Percentiles rank a stretch among this genome's conserved stretches.
Conservation (phyloP, 2,329 filamentous ascomycete species). For the Fusarium pseudograminearum region DNA sequence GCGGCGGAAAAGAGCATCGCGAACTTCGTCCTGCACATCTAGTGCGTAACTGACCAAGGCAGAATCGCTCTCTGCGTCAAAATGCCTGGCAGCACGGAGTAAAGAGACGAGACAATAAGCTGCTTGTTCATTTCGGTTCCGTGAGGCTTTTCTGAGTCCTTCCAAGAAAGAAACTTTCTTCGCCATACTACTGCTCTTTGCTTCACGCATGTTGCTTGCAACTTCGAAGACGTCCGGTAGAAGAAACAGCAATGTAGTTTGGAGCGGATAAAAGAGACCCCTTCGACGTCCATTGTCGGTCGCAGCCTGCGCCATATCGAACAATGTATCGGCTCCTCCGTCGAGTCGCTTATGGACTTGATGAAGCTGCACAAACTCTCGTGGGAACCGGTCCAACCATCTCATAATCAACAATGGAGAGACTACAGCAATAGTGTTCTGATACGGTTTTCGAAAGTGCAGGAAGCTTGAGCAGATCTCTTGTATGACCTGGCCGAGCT, state of each 20-base stretch:
- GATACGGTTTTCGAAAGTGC: slow-evolving; percentile 72
- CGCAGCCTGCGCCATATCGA: slow-evolving; percentile 75
- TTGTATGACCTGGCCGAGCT: slow-evolving; percentile 71
- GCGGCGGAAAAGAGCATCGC: slow-evolving; percentile 72
- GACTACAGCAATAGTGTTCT: slow-evolving; percentile 72
- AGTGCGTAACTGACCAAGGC: slow-evolving; percentile 74
- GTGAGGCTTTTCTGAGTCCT: slow-evolving; percentile 70
- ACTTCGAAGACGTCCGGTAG: slow-evolving; percentile 78
- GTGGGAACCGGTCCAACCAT: slow-evolving; percentile 74
- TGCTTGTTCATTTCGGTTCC: slow-evolving; percentile 74
- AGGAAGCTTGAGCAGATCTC: slow-evolving; percentile 76
- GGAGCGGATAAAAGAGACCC: slow-evolving; percentile 70
- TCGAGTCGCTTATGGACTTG: slow-evolving; percentile 71
- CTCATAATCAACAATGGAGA: slow-evolving; percentile 72
- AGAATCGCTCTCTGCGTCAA: slow-evolving; percentile 71
- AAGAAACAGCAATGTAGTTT: slow-evolving; percentile 71
- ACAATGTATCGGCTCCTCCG: slow-evolving; percentile 73
- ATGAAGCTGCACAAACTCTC: slow-evolving; percentile 74
- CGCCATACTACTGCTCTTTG: slow-evolving; percentile 70
- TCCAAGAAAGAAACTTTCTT: slow-evolving; percentile 77
- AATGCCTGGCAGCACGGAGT: slow-evolving; percentile 72
- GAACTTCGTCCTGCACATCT: slow-evolving; percentile 76
- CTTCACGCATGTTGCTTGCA: slow-evolving; percentile 74
- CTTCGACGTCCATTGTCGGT: slow-evolving; percentile 68
- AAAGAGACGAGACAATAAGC: slow-evolving; percentile 74